phyloP scores from a whole-genome alignment of 2,329 filamentous ascomycete species.

The Ophiostoma tasmaniense region DNA sequence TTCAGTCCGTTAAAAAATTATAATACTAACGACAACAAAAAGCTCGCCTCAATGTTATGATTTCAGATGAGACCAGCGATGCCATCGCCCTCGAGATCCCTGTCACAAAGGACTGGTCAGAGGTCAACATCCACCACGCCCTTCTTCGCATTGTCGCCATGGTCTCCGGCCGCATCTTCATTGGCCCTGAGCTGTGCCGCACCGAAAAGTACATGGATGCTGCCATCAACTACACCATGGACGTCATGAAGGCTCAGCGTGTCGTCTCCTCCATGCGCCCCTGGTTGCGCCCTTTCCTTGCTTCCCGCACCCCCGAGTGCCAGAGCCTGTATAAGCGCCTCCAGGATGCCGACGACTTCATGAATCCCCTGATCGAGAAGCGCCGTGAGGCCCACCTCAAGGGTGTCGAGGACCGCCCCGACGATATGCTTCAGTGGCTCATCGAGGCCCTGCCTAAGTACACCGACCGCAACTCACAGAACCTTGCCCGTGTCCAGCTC shows the following conservation, averaged over 20 bases:
- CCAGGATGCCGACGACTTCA: not conserved
- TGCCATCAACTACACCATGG: slow-evolving; percentile 30
- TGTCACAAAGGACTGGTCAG: not conserved
- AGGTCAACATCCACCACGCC: slow-evolving; percentile 16
- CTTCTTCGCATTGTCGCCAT: slow-evolving; percentile 39
- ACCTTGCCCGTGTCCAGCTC: slow-evolving; percentile 36
- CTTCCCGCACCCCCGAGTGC: not conserved
- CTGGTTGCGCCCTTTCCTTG: not conserved
- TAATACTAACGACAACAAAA: not conserved
- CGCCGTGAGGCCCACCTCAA: not conserved
- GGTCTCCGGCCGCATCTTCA: slow-evolving; percentile 39
- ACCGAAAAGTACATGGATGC: slow-evolving; percentile 37
- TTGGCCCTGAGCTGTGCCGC: slow-evolving; percentile 39
- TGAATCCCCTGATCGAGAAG: not conserved
- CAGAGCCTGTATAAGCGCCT: not conserved
- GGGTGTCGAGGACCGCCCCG: slow-evolving; percentile 26
- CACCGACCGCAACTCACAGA: slow-evolving; percentile 26
- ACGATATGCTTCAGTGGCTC: slow-evolving; percentile 43
- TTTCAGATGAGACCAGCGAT: not conserved
- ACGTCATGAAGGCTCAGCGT: slow-evolving; percentile 27
- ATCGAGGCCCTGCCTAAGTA: slow-evolving; percentile 32
- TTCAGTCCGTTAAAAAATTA: too few relatives aligned
- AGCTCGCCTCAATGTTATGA: not conserved
- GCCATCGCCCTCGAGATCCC: not conserved
- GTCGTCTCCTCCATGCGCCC: slow-evolving; percentile 22